phyloP scores from a whole-genome alignment of 1,284 basidiomycete genomes.

The Tilletia setariae region DNA sequence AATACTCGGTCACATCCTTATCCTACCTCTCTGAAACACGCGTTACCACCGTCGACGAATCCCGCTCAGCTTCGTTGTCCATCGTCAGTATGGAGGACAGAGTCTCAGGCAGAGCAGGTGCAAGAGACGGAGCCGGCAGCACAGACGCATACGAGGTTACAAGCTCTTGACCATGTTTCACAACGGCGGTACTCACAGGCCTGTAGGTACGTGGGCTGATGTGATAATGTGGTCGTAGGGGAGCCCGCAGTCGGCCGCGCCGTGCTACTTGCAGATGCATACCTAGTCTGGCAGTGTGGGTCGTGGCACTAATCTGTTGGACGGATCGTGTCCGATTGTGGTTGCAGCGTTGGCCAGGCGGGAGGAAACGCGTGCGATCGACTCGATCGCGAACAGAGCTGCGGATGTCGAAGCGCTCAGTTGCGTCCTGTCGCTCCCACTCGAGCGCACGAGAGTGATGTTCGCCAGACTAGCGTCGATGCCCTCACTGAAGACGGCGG shows the following conservation, averaged over 20 bases:
- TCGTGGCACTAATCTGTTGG: conserved; percentile 70
- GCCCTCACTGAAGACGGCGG: no score
- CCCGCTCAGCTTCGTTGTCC: conserved; percentile 25
- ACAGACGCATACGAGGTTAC: conserved; percentile 18
- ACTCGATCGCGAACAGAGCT: conserved; percentile 18
- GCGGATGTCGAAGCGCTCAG: conserved; percentile 54
- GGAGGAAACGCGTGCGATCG: conserved; percentile 57
- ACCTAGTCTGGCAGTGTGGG: conserved; percentile 63
- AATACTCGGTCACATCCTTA: conserved; percentile 73
- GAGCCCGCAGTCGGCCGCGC: conserved; percentile 23
- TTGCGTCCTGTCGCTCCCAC: conserved; percentile 22
- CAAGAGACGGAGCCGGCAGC: conserved; percentile 22
- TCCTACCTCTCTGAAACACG: conserved; percentile 60
- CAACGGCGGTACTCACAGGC: conserved; percentile 17
- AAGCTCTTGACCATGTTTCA: conserved; percentile 16
- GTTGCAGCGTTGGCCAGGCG: conserved; percentile 66
- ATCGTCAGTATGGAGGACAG: background rate
- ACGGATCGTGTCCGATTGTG: conserved; percentile 68
- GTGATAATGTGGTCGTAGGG: conserved; percentile 21
- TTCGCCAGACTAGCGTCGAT: background rate
- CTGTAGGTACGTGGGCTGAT: conserved; percentile 19
- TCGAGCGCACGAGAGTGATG: background rate
- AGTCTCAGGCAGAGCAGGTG: background rate
- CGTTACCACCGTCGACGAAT: conserved; percentile 70
- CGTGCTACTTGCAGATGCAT: conserved; percentile 64